A percentile compares a stretch with the other conserved stretches of the same genome.
Evolutionary conservation across 2,329 filamentous ascomycete species (phyloP).

Genomic region (Cladosporium sp.): DNA sequence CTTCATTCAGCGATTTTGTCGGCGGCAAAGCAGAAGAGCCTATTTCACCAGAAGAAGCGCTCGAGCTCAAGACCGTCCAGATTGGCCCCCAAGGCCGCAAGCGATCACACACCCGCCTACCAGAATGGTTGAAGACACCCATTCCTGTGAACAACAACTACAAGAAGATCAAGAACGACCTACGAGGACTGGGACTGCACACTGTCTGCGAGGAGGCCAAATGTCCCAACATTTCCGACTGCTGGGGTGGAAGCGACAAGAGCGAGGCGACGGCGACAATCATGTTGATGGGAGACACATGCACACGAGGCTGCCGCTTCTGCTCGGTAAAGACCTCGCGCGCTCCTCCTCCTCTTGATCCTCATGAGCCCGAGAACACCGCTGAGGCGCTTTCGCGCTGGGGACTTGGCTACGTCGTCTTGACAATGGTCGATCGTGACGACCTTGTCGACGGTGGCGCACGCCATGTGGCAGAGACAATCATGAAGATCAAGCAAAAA

Average conservation of each 20-base stretch:
- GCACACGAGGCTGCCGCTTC: conserved; percentile 92
- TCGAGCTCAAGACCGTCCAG: conserved; percentile 58
- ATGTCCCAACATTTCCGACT: conserved; percentile 96
- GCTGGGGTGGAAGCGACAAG: conserved; percentile 90
- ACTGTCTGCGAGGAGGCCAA: conserved; percentile 97
- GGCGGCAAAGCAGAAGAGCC: conserved; percentile 37
- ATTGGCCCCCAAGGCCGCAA: conserved; percentile 59
- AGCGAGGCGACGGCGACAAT: conserved; percentile 92
- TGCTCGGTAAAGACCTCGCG: conserved; percentile 92
- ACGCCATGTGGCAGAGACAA: conserved; percentile 86
- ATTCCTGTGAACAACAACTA: conserved; percentile 83
- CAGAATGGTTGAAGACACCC: conserved; percentile 92
- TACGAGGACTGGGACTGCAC: conserved; percentile 83
- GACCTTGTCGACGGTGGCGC: conserved; percentile 87
- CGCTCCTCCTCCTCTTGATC: conserved; percentile 74
- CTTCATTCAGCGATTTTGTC: conserved; percentile 62
- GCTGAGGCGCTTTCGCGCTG: conserved; percentile 88
- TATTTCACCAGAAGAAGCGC: conserved; percentile 49
- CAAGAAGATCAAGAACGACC: conserved; percentile 90
- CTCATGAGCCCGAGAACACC: conserved; percentile 94
- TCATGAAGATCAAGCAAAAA: conserved; percentile 81
- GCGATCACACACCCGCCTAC: conserved; percentile 69
- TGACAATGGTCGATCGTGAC: conserved; percentile 91
- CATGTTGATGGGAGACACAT: conserved; percentile 99
- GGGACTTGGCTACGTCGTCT: conserved; percentile 92